These are phyloP conservation scores for Parsonsia alboflavescens DNA, from an alignment of 257 asterid species.

Conservation along the genomic window DNA sequence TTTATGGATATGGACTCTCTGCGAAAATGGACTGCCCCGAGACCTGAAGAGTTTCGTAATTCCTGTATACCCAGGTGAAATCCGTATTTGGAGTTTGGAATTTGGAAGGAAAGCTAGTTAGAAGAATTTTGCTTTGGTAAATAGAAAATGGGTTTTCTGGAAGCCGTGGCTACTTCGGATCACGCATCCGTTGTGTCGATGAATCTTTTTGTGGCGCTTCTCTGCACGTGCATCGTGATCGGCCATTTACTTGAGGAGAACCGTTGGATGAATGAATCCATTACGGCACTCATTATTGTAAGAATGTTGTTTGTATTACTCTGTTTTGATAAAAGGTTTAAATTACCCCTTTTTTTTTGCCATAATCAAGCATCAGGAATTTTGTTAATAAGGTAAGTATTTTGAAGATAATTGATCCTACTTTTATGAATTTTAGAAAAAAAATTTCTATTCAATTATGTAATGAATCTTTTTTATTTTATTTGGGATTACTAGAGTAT, in stretches of 20 bases:
- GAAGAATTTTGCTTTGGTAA: neutral
- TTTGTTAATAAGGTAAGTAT: neutral
- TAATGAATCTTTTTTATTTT: too few species aligned
- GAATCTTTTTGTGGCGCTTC: conserved; percentile 38
- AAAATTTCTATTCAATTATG: too few species aligned
- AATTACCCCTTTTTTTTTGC: too few species aligned
- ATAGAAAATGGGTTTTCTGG: conserved; percentile 16
- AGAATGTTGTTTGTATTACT: neutral
- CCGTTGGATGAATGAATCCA: conserved; percentile 40
- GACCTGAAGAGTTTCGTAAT: neutral
- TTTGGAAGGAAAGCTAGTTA: neutral
- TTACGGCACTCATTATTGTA: conserved; percentile 40
- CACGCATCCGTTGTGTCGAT: conserved; percentile 29
- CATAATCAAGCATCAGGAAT: neutral
- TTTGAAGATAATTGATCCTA: neutral
- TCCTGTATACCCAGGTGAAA: neutral
- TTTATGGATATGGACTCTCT: neutral
- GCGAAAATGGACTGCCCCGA: conserved; percentile 10
- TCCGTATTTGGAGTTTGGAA: neutral
- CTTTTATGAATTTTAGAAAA: neutral
- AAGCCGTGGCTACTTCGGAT: conserved; percentile 27
- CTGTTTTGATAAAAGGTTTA: neutral
- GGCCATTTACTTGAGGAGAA: conserved; percentile 46
- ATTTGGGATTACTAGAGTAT: neutral
- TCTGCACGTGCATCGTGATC: conserved; percentile 35